Conservation (phyloP, 225 moss, liverwort and hornwort species). For the Rhytidiadelphus loreus region DNA sequence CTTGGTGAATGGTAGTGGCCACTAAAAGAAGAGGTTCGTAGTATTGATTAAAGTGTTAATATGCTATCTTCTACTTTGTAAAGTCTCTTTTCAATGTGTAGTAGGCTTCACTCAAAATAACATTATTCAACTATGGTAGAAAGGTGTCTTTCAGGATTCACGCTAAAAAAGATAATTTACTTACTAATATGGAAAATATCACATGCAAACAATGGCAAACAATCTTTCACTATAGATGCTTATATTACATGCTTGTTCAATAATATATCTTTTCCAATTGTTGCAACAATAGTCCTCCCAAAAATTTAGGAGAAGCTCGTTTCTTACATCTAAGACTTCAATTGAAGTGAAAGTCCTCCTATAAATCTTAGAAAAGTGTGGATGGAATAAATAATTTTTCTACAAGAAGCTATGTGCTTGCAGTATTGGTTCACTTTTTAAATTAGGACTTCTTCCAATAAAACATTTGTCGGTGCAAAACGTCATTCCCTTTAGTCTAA, state of each 20-base stretch:
- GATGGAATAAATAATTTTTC: neutral
- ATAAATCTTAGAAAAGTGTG: rapidly evolving
- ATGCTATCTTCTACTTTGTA: neutral
- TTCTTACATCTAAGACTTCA: neutral
- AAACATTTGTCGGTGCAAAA: neutral
- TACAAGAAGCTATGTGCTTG: rapidly evolving
- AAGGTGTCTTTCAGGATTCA: rapidly evolving
- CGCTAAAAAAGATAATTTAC: neutral
- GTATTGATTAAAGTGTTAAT: neutral
- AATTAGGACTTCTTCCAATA: rapidly evolving
- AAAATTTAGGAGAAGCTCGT: neutral
- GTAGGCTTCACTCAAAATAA: neutral
- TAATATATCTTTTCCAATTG: neutral
- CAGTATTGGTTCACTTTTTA: neutral
- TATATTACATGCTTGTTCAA: neutral
- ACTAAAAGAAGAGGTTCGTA: rapidly evolving
- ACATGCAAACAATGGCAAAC: neutral
- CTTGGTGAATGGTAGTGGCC: neutral
- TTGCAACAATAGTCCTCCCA: neutral
- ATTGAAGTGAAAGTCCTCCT: neutral
- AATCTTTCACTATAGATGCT: neutral
- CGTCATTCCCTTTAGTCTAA: rapidly evolving
- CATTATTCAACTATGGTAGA: neutral
- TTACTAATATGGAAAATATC: neutral
- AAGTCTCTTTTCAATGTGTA: neutral